Conservation (phyloP, 2,329 filamentous ascomycete species). For the Ceratocystis variospora region DNA sequence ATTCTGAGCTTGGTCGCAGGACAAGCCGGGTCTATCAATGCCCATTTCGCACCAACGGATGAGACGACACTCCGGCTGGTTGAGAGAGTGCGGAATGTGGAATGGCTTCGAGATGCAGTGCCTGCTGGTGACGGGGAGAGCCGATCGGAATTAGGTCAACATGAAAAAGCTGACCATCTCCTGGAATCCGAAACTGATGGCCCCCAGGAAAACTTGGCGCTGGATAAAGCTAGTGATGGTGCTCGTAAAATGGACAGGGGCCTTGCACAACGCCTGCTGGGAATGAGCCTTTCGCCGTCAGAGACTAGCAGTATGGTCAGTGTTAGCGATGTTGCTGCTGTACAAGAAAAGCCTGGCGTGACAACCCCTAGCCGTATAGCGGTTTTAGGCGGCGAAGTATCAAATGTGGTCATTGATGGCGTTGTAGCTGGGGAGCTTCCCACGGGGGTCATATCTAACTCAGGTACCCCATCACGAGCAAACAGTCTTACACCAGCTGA, state of each 20-base stretch:
- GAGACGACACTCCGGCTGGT: slow-evolving; percentile 68
- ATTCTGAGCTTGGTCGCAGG: slow-evolving; percentile 50
- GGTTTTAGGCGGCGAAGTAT: slow-evolving; percentile 5
- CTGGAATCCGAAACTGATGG: slow-evolving; percentile 23
- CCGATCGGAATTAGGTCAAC: background rate
- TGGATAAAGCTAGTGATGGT: background rate
- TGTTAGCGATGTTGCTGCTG: slow-evolving; percentile 62
- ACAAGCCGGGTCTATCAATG: slow-evolving; percentile 42
- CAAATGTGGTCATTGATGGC: slow-evolving; percentile 16
- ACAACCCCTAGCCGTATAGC: slow-evolving; percentile 58
- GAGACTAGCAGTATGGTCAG: slow-evolving; percentile 61
- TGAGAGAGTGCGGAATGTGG: slow-evolving; percentile 57
- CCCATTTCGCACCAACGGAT: slow-evolving; percentile 67
- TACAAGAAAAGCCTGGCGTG: slow-evolving; percentile 69
- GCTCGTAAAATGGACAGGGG: slow-evolving; percentile 24
- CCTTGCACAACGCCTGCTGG: slow-evolving; percentile 47
- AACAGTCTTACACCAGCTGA: slow-evolving; percentile 11
- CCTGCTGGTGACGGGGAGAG: background rate
- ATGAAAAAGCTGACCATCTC: background rate
- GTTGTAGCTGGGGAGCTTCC: slow-evolving; percentile 17
- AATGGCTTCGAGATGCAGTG: slow-evolving; percentile 43
- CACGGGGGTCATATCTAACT: slow-evolving; percentile 4
- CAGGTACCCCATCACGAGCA: slow-evolving; percentile 2
- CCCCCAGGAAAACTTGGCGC: background rate
- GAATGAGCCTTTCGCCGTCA: slow-evolving; percentile 53